These are phyloP conservation scores for Fragilariopsis cylindrus DNA, from an alignment of 108 stramenopile species.

Conservation along the genomic window DNA sequence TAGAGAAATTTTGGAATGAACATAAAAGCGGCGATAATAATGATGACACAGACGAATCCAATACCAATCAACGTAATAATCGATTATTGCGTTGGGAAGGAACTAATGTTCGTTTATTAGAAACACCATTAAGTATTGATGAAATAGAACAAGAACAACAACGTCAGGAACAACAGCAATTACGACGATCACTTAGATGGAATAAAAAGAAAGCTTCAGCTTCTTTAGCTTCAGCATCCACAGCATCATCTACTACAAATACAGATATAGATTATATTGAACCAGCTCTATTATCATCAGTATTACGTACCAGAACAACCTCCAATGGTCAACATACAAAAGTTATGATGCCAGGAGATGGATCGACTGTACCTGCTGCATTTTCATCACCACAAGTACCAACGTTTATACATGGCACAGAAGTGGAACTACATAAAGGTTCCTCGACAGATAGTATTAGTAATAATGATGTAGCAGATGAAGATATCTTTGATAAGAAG, in stretches of 20 bases:
- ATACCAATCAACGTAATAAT: background rate
- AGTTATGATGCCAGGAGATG: constrained; percentile 2
- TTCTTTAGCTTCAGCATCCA: too few relatives aligned
- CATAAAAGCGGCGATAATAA: background rate
- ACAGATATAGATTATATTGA: too few relatives aligned
- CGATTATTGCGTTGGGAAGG: constrained; percentile 12
- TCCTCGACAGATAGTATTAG: background rate
- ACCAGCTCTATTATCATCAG: too few relatives aligned
- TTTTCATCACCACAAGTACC: constrained; percentile 20
- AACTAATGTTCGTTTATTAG: constrained; percentile 1
- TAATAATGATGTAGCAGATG: background rate
- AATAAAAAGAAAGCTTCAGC: background rate
- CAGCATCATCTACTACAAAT: too few relatives aligned
- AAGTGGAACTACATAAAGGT: constrained; percentile 11
- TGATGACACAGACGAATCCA: too few relatives aligned
- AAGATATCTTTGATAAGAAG: background rate
- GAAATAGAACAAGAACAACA: background rate
- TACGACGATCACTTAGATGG: background rate
- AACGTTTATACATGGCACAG: background rate
- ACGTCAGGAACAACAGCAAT: background rate
- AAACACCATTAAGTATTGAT: background rate
- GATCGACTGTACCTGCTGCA: background rate
- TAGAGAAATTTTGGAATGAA: constrained; percentile 8
- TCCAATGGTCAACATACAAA: background rate
- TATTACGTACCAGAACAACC: too few relatives aligned